These are phyloP conservation scores for Paxillus rubicundulus DNA, from an alignment of 768 basidiomycete genomes.

Conservation along the genomic window DNA sequence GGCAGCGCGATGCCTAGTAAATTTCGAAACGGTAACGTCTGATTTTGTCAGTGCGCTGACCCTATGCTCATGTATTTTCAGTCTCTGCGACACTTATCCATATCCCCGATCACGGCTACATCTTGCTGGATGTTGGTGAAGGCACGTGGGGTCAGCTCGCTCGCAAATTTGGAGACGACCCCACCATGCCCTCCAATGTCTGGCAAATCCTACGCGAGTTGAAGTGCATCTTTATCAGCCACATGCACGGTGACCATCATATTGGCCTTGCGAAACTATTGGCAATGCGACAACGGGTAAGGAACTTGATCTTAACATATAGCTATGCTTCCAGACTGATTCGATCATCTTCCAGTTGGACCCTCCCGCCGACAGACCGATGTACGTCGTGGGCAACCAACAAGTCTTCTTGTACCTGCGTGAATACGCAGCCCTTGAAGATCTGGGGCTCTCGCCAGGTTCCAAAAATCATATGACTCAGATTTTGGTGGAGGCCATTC, in stretches of 20 bases:
- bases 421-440: constrained; percentile 70
- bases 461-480: constrained; percentile 52
- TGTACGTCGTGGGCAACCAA: constrained; percentile 68
- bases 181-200: constrained; percentile 35
- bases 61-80: constrained; percentile 24
- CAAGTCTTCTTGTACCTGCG: constrained; percentile 62
- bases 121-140: constrained; percentile 90
- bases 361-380: constrained; percentile 55
- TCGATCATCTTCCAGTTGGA: constrained; percentile 47
- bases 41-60: not conserved
- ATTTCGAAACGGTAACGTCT: constrained; percentile 75
- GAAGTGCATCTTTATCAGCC: constrained; percentile 82
- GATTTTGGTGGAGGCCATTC: constrained; percentile 54
- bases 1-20: constrained; percentile 83
- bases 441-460: constrained; percentile 56
- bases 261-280: constrained; percentile 76
- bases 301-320: not conserved
- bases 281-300: constrained; percentile 63
- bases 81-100: constrained; percentile 76
- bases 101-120: constrained; percentile 67
- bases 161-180: constrained; percentile 65
- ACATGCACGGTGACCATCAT: constrained; percentile 93
- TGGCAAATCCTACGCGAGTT: constrained; percentile 65
- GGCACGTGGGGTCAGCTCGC: constrained; percentile 89
- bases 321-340: not conserved